A percentile compares a stretch with the other conserved stretches of the same genome.
phyloP scores from a whole-genome alignment of 306 rosid species.

The Amphicarpaea edgeworthii region DNA sequence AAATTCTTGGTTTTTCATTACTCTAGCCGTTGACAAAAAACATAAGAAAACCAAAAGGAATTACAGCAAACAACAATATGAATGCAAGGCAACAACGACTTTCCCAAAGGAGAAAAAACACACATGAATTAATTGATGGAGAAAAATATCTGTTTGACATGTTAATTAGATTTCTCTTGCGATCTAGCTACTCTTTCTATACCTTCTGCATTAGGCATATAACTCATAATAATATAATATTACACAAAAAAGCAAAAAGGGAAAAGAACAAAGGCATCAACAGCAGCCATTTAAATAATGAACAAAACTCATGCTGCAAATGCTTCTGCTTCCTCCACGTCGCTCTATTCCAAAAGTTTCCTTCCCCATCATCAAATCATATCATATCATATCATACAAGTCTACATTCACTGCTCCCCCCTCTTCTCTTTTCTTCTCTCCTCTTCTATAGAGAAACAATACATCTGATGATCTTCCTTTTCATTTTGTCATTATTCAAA shows the following conservation, averaged over 20 bases:
- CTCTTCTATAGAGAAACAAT: not conserved
- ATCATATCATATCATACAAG: not conserved
- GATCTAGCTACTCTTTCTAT: conserved; percentile 27
- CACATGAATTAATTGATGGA: conserved; percentile 43
- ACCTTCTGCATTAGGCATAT: conserved; percentile 38
- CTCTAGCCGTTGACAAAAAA: not conserved
- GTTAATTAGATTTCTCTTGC: not conserved
- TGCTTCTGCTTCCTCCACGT: conserved; percentile 32
- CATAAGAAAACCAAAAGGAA: not conserved
- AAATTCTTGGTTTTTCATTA: not conserved
- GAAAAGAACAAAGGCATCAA: conserved; percentile 20
- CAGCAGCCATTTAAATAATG: conserved; percentile 3
- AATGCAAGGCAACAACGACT: not conserved
- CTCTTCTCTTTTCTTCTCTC: not conserved
- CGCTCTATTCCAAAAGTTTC: conserved; percentile 24
- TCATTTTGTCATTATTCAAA: conserved; percentile 18
- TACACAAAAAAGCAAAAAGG: conserved; percentile 1
- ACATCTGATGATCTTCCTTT: not conserved
- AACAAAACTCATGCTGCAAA: conserved; percentile 25
- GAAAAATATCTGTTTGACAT: conserved; percentile 47
- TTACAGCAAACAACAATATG: not conserved
- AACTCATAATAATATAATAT: conserved; percentile 9
- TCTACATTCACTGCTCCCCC: not conserved
- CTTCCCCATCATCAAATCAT: conserved; percentile 21
- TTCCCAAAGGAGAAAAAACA: conserved; percentile 53